phyloP scores from a whole-genome alignment of 164 flowering plant genomes.

The Santalum album region DNA sequence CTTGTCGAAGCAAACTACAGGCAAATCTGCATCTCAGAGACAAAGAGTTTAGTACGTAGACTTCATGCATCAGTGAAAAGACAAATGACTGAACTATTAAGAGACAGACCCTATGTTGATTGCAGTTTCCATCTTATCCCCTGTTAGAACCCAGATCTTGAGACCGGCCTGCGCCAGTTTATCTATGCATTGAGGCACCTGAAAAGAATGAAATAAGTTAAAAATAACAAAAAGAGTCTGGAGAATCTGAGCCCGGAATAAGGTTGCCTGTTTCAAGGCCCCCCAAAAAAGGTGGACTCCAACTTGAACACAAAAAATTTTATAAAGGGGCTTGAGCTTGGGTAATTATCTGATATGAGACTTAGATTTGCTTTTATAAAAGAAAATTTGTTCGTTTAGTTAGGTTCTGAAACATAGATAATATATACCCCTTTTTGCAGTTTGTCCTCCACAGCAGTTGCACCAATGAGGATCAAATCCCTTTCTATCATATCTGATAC shows the following conservation, averaged over 20 bases:
- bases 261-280: too few relatives aligned
- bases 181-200: conserved; percentile 99
- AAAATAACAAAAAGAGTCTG: not conserved
- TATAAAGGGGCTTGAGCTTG: too few relatives aligned
- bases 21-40: conserved; percentile 53
- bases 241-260: too few relatives aligned
- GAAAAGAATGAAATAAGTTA: conserved; percentile 2
- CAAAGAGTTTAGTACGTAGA: not conserved
- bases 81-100: not conserved
- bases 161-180: conserved; percentile 99
- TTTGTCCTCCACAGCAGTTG: conserved; percentile 98
- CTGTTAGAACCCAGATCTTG: conserved; percentile 97
- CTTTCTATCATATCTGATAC: conserved; percentile 77
- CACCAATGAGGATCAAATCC: conserved; percentile 86
- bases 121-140: conserved; percentile 99
- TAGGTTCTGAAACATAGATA: not conserved
- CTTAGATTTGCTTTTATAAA: too few relatives aligned
- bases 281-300: too few relatives aligned
- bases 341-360: too few relatives aligned
- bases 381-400: not conserved
- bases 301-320: too few relatives aligned
- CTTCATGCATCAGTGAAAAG: not conserved
- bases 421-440: conserved; percentile 80
- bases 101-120: conserved; percentile 84
- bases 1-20: conserved; percentile 86